phyloP scores from a whole-genome alignment of 1,284 basidiomycete species.

The Sutorius eximius region DNA sequence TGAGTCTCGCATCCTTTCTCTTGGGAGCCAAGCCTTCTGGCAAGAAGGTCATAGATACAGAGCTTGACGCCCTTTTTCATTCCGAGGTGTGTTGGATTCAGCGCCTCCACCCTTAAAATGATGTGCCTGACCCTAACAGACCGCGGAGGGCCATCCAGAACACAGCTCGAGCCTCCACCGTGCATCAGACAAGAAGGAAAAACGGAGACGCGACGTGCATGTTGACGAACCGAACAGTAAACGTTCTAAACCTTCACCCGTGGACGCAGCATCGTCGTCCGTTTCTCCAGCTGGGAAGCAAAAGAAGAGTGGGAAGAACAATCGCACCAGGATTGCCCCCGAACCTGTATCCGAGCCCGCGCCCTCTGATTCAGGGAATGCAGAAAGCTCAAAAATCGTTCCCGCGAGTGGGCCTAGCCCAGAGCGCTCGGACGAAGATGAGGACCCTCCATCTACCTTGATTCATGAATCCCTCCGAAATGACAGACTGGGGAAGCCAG shows the following conservation, averaged over 20 bases:
- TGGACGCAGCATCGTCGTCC: constrained; percentile 7
- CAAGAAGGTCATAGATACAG: constrained; percentile 26
- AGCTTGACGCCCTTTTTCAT: constrained; percentile 31
- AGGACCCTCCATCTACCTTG: constrained; percentile 16
- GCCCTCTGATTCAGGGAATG: constrained; percentile 33
- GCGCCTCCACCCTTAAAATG: background rate
- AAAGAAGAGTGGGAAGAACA: constrained; percentile 21
- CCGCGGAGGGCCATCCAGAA: constrained; percentile 1
- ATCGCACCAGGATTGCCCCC: constrained; percentile 9
- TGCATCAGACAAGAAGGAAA: constrained; percentile 18
- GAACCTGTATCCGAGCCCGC: constrained; percentile 28
- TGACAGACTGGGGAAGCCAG: constrained; percentile 10
- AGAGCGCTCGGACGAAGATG: constrained; percentile 16
- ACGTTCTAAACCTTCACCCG: constrained; percentile 18
- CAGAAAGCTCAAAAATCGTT: background rate
- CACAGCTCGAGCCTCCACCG: constrained; percentile 1
- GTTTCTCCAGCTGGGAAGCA: constrained; percentile 18
- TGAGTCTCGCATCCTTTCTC: constrained; percentile 33
- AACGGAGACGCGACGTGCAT: constrained; percentile 19
- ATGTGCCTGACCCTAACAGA: constrained; percentile 13
- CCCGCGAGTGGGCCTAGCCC: constrained; percentile 10
- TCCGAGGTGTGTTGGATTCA: constrained; percentile 16
- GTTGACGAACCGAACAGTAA: constrained; percentile 27
- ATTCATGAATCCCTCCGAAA: constrained; percentile 40
- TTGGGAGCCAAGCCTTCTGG: constrained; percentile 20